phyloP scores from a whole-genome alignment of 305 asterid genomes.

The Rubia tinctorum region DNA sequence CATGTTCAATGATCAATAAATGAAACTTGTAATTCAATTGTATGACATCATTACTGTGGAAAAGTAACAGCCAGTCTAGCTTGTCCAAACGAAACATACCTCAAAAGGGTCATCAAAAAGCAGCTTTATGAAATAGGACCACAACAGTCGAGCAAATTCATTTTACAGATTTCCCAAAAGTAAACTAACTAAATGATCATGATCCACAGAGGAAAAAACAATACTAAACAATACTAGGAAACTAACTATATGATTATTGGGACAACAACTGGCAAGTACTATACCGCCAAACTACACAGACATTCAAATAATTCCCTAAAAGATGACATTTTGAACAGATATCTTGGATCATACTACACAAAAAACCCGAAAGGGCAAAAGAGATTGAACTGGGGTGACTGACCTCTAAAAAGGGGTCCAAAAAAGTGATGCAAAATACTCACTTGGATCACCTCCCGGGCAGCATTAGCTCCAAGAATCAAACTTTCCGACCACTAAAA shows the following conservation, averaged over 20 bases:
- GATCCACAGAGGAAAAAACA: conserved; percentile 5
- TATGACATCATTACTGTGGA: background rate
- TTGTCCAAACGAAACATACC: conserved; percentile 5
- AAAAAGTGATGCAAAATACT: conserved; percentile 6
- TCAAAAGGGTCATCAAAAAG: conserved; percentile 5
- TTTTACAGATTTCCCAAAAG: conserved; percentile 1
- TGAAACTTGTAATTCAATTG: background rate
- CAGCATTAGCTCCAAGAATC: conserved; percentile 15
- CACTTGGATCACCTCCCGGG: conserved; percentile 5
- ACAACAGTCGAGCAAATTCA: conserved; percentile 3
- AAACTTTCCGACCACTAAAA: background rate
- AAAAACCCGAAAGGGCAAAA: conserved; percentile 7
- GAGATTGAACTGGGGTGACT: conserved; percentile 8
- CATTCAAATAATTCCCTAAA: background rate
- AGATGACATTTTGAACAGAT: background rate
- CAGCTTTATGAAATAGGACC: conserved; percentile 4
- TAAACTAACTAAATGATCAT: background rate
- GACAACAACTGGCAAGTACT: background rate
- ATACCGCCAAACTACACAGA: conserved; percentile 8
- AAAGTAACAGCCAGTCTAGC: conserved; percentile 5
- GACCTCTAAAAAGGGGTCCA: conserved; percentile 9
- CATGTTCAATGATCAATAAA: background rate
- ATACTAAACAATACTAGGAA: background rate
- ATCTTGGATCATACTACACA: background rate
- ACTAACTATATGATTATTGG: background rate